Evolutionary conservation across 2,329 filamentous ascomycete species (phyloP), one percentile per base, ranked within the genome.

Genomic region (Stylonectria norvegica): DNA sequence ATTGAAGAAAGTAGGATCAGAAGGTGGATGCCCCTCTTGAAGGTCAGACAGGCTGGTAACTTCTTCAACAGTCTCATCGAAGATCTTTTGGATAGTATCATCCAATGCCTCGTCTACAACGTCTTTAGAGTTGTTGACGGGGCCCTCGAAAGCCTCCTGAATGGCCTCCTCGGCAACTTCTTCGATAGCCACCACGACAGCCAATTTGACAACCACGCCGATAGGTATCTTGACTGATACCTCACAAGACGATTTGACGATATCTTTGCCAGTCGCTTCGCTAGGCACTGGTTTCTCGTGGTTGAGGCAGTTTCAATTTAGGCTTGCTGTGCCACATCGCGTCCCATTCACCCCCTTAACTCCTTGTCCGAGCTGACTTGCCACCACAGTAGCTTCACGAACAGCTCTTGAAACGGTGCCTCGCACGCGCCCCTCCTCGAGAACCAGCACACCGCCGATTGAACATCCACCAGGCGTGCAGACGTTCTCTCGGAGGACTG

Each of bases 381-480:
- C 85, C 32, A 87, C 79, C 33, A 80, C 75, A 4, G 83, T 82
- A 10, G 85, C 81, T 62, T 89, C 83, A 38, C 83, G 72, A 11
- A 89, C 77, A 3, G 85, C 85, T 53, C 78, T 76, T 2, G 82
- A 73, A 14, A 89, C 73, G 0, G 75, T 76, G 4, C 83, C 83
- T 51, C 85, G 75, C 6, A 88, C 78, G 7, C 74, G 69, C 8
- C 82, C 83, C 56, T 91, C 85, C 62, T 91, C 86, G 5, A 91
- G 66, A 5, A 85, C 81, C 53, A 88, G 60, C 36, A 90, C 63
- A 1, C 86, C 87, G 2, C 79, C 81, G 47, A 89, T 88, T 5
- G 85, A 89, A 63, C 85, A 89, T 1, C 86, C 86, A 5, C 84
- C 86, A 0, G 86, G 85, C 1, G 85, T 89, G 50, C 71, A 81